Percentiles rank a stretch among this genome's conserved stretches.
phyloP scores from a whole-genome alignment of 305 asterid genomes.

The Plantago rigida region DNA sequence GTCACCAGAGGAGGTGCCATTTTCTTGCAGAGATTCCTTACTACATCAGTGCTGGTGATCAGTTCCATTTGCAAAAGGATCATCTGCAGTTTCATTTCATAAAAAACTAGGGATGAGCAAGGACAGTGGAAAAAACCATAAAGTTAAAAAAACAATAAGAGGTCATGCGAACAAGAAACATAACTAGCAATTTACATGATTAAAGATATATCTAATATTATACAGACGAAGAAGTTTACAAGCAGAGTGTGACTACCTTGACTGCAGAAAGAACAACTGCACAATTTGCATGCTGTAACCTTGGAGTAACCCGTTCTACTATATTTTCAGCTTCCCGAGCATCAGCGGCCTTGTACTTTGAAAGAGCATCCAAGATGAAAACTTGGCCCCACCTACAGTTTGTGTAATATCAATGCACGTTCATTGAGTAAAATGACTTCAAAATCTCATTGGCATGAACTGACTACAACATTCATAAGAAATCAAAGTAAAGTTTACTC shows the following conservation, averaged over 20 bases:
- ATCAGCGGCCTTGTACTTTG: constrained; percentile 87
- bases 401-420: constrained; percentile 23
- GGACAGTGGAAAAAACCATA: no score
- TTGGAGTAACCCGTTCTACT: constrained; percentile 95
- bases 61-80: constrained; percentile 99
- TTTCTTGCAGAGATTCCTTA: constrained; percentile 96
- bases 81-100: constrained; percentile 55
- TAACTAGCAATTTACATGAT: no score
- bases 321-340: constrained; percentile 99
- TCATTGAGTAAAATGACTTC: constrained; percentile 22
- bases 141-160: neutral
- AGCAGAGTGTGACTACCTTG: constrained; percentile 43
- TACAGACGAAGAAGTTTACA: constrained; percentile 20
- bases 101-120: neutral
- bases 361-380: constrained; percentile 95
- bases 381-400: constrained; percentile 96
- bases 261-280: constrained; percentile 99
- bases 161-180: no score
- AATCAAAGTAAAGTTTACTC: neutral
- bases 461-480: neutral
- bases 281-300: constrained; percentile 97
- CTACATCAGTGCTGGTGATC: constrained; percentile 94
- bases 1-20: constrained; percentile 99
- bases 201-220: neutral
- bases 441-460: constrained; percentile 13